A percentile compares a stretch with the other conserved stretches of the same genome.
These are phyloP conservation scores for Barnettozyma hawaiiensis DNA, from an alignment of 1,139 yeast genomes.

Conservation along the genomic window DNA sequence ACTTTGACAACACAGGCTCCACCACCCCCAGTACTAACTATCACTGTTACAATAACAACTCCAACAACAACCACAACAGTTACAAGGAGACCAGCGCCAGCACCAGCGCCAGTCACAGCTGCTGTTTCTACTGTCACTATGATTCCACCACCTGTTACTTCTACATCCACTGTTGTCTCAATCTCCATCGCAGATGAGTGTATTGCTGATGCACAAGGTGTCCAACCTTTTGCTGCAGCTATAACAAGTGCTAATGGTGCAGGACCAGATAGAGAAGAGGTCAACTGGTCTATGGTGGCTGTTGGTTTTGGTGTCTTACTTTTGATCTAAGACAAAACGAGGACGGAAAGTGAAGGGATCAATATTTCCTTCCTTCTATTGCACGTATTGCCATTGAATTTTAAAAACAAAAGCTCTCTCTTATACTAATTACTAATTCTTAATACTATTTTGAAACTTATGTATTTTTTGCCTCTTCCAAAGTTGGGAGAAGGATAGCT, in stretches of 20 bases:
- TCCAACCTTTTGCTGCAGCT: background rate
- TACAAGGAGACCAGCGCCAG: background rate
- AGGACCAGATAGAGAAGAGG: constrained; percentile 1
- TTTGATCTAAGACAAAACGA: background rate
- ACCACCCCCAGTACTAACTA: background rate
- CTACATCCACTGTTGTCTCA: constrained; percentile 9
- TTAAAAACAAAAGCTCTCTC: background rate
- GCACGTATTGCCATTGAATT: no score
- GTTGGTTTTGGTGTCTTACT: constrained; percentile 2
- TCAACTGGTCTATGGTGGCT: constrained; percentile 5
- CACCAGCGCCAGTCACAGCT: background rate
- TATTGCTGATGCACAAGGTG: background rate
- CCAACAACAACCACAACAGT: constrained; percentile 10
- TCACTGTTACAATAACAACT: constrained; percentile 13
- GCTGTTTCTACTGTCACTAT: background rate
- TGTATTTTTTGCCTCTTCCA: background rate
- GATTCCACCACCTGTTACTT: constrained; percentile 7
- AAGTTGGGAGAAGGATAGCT: constrained; percentile 5
- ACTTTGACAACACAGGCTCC: constrained; percentile 13
- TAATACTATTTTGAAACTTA: no score
- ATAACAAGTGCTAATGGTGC: constrained; percentile 3
- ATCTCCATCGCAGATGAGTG: background rate
- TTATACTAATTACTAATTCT: background rate
- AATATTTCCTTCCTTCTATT: background rate
- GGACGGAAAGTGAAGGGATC: no score